Conservation (phyloP, 345 rosid genomes). For the Jatropha curcas region DNA sequence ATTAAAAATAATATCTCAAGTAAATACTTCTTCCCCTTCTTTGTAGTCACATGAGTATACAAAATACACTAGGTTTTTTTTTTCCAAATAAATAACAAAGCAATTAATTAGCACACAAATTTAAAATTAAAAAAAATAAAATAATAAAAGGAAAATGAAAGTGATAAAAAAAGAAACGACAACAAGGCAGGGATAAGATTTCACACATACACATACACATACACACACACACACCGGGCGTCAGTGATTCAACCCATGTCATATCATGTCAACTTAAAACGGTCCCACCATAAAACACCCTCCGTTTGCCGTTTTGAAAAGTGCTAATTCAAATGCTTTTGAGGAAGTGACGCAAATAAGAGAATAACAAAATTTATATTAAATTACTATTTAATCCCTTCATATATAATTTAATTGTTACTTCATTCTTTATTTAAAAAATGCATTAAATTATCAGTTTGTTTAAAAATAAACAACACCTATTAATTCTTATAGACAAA, state of each 20-base stretch:
- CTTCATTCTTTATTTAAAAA: no score
- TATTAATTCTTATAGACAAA: no score
- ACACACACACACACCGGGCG: constrained; percentile 22
- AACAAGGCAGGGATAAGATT: constrained; percentile 15
- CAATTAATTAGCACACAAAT: background rate
- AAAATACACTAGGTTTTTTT: background rate
- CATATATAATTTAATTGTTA: no score
- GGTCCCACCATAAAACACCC: constrained; percentile 22
- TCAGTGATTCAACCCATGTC: constrained; percentile 42
- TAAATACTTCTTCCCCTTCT: no score
- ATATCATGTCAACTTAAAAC: constrained; percentile 28
- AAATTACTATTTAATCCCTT: no score
- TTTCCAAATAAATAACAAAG: background rate
- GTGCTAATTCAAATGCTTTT: constrained; percentile 30
- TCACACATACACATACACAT: no score
- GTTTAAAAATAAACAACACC: no score
- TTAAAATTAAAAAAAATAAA: background rate
- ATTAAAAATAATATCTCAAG: no score
- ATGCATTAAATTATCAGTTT: no score
- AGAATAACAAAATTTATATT: no score
- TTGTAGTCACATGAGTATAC: background rate
- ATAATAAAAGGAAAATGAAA: no score
- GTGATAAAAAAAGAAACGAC: constrained; percentile 2
- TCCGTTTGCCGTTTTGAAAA: constrained; percentile 25
- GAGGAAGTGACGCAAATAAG: no score